These are phyloP conservation scores for Paraphaeosphaeria sporulosa DNA, from an alignment of 2,329 filamentous ascomycete genomes.

Conservation along the genomic window DNA sequence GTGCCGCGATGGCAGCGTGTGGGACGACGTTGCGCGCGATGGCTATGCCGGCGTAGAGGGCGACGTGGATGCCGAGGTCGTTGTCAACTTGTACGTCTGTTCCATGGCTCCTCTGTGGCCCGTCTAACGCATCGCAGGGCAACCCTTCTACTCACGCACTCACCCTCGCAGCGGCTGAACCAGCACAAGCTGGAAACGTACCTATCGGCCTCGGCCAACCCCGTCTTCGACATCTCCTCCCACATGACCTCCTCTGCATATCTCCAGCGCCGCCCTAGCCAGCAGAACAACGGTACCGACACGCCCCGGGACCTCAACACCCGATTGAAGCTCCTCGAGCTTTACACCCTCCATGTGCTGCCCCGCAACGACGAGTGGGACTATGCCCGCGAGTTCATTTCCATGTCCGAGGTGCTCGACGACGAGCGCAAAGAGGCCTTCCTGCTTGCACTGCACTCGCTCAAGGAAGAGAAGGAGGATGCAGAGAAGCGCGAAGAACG, in stretches of 20 bases:
- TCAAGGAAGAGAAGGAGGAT: constrained; percentile 83
- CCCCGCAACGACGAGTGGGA: constrained; percentile 95
- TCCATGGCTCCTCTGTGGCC: background rate
- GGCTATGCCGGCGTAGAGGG: constrained; percentile 90
- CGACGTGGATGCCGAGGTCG: constrained; percentile 92
- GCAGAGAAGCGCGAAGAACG: constrained; percentile 70
- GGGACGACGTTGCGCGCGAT: constrained; percentile 88
- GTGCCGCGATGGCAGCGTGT: constrained; percentile 88
- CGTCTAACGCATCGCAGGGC: constrained; percentile 63
- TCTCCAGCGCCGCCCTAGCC: constrained; percentile 40
- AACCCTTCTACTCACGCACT: constrained; percentile 89
- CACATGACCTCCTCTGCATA: constrained; percentile 62
- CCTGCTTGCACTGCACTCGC: constrained; percentile 79
- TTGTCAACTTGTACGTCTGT: constrained; percentile 77
- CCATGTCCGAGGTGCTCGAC: constrained; percentile 83
- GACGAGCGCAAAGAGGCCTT: constrained; percentile 92
- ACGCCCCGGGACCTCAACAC: constrained; percentile 85
- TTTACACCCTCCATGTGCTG: constrained; percentile 95
- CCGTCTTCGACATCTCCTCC: constrained; percentile 74
- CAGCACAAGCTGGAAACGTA: constrained; percentile 90
- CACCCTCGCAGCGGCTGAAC: constrained; percentile 80
- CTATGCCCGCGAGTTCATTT: constrained; percentile 90
- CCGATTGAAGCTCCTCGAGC: constrained; percentile 88
- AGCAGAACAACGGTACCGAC: constrained; percentile 69
- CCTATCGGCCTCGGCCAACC: constrained; percentile 77